Conservation (phyloP, 106 monocot genomes). For the Phalaenopsis aphrodite region DNA sequence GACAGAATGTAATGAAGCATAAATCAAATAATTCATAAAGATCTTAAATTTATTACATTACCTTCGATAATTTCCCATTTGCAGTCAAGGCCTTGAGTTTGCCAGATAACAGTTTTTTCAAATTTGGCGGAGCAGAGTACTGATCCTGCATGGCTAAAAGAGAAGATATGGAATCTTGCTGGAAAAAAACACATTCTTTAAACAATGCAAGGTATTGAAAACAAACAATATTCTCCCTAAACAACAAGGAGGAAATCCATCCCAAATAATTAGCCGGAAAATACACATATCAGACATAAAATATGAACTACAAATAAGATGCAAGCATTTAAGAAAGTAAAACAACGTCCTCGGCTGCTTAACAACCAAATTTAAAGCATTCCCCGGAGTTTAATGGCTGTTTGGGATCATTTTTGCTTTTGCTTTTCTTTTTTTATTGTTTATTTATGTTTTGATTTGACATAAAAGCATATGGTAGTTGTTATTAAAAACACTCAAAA, state of each 20-base stretch:
- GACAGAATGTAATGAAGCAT: background rate
- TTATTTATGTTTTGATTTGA: too few relatives aligned
- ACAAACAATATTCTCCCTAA: slow-evolving; percentile 1
- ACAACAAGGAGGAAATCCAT: background rate
- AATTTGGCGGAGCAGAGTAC: slow-evolving; percentile 57
- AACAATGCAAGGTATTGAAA: background rate
- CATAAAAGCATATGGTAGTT: too few relatives aligned
- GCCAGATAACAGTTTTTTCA: slow-evolving; percentile 43
- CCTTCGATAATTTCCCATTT: slow-evolving; percentile 64
- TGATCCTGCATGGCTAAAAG: slow-evolving; percentile 43
- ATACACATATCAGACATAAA: too few relatives aligned
- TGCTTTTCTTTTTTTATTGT: too few relatives aligned
- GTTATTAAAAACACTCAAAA: too few relatives aligned
- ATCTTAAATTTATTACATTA: slow-evolving; percentile 10
- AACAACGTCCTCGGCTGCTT: too few relatives aligned
- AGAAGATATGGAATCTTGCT: background rate
- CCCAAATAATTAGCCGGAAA: too few relatives aligned
- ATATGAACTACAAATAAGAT: too few relatives aligned
- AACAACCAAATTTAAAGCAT: too few relatives aligned
- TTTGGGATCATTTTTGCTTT: too few relatives aligned
- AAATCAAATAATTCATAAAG: background rate
- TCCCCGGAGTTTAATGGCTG: too few relatives aligned
- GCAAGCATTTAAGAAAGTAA: too few relatives aligned
- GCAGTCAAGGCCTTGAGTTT: slow-evolving; percentile 56
- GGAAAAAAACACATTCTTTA: background rate